Base-by-base conservation (phyloP, 768 basidiomycete genomes). In the Agaricus subrufescens region DNA sequence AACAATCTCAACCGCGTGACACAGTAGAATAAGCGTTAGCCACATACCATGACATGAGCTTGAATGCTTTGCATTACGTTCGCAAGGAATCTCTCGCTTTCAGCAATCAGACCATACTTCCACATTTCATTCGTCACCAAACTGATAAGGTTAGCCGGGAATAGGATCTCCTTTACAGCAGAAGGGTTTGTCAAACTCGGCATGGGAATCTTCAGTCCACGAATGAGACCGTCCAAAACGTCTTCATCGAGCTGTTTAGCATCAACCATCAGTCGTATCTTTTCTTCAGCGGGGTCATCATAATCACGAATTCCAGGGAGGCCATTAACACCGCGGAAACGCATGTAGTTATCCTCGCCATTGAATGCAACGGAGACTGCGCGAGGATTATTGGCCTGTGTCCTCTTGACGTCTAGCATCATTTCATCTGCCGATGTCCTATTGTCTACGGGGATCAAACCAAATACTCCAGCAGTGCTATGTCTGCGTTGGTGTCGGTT, bases 111-210 rank as follows among this genome's bases (percentile, higher is more conserved):
- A 48, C 95, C 94, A 65, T 96, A 94, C 72, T 97, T 98, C 97
- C 97, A 98, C 97, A 99, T 99, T 72, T 98, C 97, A 70, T 99
- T 99, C n/a, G 94, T 96, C 61, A 97, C 87, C 46, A 98, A 75
- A 67, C 91, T 93, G 72, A 99, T 98, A 58, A 99, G 83, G 70
- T 98, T 98, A 26, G 97, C 95, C 10, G 97, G 97, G 86, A 99
- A 99, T 42, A 99, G 79, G 52, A 99, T 94, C 70, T 99, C 97
- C 72, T 98, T 98, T 59, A 93, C 86, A 19, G 88, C 86, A n/a
- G 94, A 91, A 1, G 94, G 91, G 65, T 90, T 96, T 46, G 89
- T 89, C 44, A 92, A 75, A 65, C 87, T 94, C 0, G 96, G 93
- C 27, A 87, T 82, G 31, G 95, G 94, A 52, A 98, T 95, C 76